Conservation (phyloP, 495 filamentous ascomycete species). For the Neurospora tetraspora region DNA sequence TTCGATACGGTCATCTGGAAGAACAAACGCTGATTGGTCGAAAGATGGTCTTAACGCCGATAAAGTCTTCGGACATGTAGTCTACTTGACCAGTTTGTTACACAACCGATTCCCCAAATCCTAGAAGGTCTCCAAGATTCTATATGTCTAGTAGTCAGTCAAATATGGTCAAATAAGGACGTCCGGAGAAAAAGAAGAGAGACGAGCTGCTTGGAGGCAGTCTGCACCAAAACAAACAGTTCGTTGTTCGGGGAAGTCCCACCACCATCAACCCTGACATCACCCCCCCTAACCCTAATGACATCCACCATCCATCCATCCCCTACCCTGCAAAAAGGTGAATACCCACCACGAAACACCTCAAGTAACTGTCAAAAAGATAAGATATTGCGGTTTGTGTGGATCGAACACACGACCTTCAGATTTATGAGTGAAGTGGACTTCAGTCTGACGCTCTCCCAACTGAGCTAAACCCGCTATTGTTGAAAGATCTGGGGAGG, state of each 20-base stretch:
- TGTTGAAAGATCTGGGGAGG: background rate
- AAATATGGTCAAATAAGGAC: too few relatives aligned
- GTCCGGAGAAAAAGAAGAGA: background rate
- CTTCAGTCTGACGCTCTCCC: background rate
- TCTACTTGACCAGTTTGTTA: background rate
- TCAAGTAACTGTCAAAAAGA: background rate
- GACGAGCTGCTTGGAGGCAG: conserved; percentile 4
- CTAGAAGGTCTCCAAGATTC: too few relatives aligned
- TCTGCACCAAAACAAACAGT: background rate
- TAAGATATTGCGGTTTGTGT: background rate
- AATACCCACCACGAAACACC: background rate
- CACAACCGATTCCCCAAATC: too few relatives aligned
- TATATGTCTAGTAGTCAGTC: too few relatives aligned
- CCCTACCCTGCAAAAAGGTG: background rate
- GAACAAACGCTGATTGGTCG: background rate
- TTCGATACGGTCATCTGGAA: background rate
- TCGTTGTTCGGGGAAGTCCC: background rate
- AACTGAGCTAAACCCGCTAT: background rate
- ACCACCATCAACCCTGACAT: background rate
- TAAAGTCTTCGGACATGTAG: background rate
- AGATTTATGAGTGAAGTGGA: background rate
- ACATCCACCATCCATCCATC: background rate
- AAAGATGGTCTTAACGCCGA: background rate
- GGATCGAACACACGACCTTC: background rate
- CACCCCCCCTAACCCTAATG: background rate